phyloP scores from a whole-genome alignment of 2,329 filamentous ascomycete species.

The Botryotinia convoluta region DNA sequence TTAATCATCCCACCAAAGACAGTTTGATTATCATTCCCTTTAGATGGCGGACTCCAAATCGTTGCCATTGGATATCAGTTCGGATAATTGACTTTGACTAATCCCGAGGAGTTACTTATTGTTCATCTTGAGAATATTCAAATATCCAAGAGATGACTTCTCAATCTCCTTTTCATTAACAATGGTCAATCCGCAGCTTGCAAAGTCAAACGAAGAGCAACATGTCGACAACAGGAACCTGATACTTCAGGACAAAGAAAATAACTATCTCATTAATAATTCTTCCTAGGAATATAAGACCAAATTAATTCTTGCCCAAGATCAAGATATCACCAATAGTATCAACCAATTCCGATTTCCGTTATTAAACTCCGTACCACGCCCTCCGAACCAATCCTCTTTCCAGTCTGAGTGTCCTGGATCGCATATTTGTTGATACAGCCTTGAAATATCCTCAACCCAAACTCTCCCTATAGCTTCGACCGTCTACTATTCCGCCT shows the following conservation, averaged over 20 bases:
- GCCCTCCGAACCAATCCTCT: neutral
- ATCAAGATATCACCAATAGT: neutral
- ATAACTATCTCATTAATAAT: neutral
- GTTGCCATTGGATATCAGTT: neutral
- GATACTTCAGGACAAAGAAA: constrained; percentile 8
- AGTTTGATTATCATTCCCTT: neutral
- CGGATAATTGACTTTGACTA: neutral
- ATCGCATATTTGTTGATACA: neutral
- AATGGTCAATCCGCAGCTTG: neutral
- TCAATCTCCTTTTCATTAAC: neutral
- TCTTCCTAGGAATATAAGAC: neutral
- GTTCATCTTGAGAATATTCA: neutral
- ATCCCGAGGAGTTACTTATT: neutral
- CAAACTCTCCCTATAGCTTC: neutral
- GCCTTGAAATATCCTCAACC: neutral
- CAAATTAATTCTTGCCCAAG: neutral
- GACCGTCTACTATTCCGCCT: neutral
- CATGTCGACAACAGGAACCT: neutral
- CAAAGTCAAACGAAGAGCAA: neutral
- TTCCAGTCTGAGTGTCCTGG: neutral
- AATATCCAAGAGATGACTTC: neutral
- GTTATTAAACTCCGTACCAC: neutral
- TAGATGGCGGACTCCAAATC: neutral
- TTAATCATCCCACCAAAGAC: neutral
- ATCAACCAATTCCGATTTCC: neutral